These are phyloP conservation scores for Tripidium arundinaceum DNA, from an alignment of 202 grass and related monocot species.

Conservation along the genomic window DNA sequence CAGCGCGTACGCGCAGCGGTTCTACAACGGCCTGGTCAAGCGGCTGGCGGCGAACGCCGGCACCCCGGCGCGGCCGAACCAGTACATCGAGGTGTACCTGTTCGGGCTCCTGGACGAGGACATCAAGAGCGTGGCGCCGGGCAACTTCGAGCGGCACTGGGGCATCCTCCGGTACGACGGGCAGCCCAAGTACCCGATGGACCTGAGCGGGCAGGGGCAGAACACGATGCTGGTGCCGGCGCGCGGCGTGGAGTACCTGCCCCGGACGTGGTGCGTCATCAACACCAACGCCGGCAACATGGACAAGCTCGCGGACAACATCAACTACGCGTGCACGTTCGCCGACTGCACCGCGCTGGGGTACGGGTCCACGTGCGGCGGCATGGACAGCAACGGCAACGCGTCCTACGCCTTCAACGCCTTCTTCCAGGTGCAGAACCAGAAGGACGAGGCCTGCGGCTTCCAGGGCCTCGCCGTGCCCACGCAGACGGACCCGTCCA, in stretches of 20 bases:
- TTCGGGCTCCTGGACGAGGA: slow-evolving; percentile 90
- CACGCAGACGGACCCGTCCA: slow-evolving; percentile 68
- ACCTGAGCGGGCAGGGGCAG: slow-evolving; percentile 56
- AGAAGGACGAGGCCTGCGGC: slow-evolving; percentile 50
- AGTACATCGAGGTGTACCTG: slow-evolving; percentile 88
- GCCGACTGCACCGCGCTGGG: slow-evolving; percentile 92
- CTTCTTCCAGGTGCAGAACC: slow-evolving; percentile 87
- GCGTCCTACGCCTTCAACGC: slow-evolving; percentile 86
- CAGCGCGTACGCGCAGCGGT: slow-evolving; percentile 48
- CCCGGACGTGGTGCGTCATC: slow-evolving; percentile 72
- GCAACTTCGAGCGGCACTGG: slow-evolving; percentile 90
- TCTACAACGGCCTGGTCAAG: slow-evolving; percentile 66
- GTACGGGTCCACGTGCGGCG: slow-evolving; percentile 64
- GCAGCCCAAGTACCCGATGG: slow-evolving; percentile 80
- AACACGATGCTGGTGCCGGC: slow-evolving; percentile 55
- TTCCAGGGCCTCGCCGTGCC: slow-evolving; percentile 65
- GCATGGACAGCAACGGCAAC: slow-evolving; percentile 77
- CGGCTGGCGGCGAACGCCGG: slow-evolving; percentile 51
- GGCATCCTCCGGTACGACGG: slow-evolving; percentile 77
- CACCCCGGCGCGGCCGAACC: slow-evolving; percentile 60
- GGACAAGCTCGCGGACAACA: slow-evolving; percentile 61
- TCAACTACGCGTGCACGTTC: slow-evolving; percentile 77
- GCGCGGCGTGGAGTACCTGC: slow-evolving; percentile 51
- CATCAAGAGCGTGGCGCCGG: slow-evolving; percentile 75
- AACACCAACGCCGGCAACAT: slow-evolving; percentile 48